Percentiles rank a stretch among this genome's conserved stretches.
Evolutionary conservation across 768 basidiomycete genomes (phyloP).

Genomic region (Podaxis mareebaensis): DNA sequence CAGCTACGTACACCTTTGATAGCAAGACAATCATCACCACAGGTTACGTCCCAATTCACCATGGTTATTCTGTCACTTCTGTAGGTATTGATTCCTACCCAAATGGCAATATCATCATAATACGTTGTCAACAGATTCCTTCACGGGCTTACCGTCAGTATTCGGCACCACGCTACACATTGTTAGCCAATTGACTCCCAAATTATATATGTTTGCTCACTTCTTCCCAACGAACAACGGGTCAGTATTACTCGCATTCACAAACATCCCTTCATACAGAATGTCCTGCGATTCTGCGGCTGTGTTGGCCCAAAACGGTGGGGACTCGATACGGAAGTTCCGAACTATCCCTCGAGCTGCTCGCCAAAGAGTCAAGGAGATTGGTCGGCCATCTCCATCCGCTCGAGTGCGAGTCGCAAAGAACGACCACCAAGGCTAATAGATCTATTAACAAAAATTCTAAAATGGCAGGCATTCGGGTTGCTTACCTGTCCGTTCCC

Average conservation of each 20-base stretch:
- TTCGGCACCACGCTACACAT: slow-evolving; percentile 51
- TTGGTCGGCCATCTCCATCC: slow-evolving; percentile 61
- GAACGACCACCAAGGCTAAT: slow-evolving; percentile 58
- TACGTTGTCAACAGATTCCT: no score
- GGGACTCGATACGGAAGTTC: slow-evolving; percentile 53
- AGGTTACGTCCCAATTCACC: slow-evolving; percentile 60
- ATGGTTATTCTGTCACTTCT: slow-evolving; percentile 48
- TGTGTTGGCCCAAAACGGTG: slow-evolving; percentile 63
- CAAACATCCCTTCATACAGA: slow-evolving; percentile 56
- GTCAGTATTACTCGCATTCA: slow-evolving; percentile 59
- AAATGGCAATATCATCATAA: background rate
- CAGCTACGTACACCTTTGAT: slow-evolving; percentile 55
- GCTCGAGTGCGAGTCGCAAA: slow-evolving; percentile 45
- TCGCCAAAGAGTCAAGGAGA: slow-evolving; percentile 51
- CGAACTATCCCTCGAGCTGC: slow-evolving; percentile 42
- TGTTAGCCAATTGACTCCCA: background rate
- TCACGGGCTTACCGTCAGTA: slow-evolving; percentile 47
- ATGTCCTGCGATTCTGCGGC: slow-evolving; percentile 50
- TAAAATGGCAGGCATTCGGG: background rate
- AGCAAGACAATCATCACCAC: slow-evolving; percentile 66
- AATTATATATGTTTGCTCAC: slow-evolving; percentile 25
- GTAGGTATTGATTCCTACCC: slow-evolving; percentile 51
- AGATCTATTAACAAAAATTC: background rate
- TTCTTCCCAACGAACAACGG: slow-evolving; percentile 49
- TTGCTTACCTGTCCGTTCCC: slow-evolving; percentile 54